Base-by-base conservation (phyloP, 306 rosid species). In the Lathyrus tuberosus region DNA sequence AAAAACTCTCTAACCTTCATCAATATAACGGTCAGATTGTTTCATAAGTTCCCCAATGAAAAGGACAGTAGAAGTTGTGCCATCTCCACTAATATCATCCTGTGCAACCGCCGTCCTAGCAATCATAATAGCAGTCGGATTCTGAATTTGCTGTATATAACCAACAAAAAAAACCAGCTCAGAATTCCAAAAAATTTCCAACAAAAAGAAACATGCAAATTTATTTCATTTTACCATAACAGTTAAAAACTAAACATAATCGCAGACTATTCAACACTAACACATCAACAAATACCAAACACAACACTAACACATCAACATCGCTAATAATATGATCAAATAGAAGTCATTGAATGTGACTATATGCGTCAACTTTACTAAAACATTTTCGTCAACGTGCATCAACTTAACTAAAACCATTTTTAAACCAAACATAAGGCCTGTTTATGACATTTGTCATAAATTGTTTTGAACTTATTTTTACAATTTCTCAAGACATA, bases 1-100 rank as follows among this genome's bases (percentile, higher is more conserved):
- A 65, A 16, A 76, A 67, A 63, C 17, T 57, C 15, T 70, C 78
- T 57, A 63, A 89, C 97, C 99, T 87, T 94, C 99, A 44, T 85
- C 99, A 8, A 94, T 91, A 64, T 69, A 88, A 13, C 97, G 94
- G 43, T 91, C 99, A 0, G 97, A 94, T 74, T 89, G 99, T 35
- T 91, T 94, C 99, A 94, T 90, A 54, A 94, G 97, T 78, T 94
- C 99, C 1, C 99, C 99, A 48, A 94, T 94, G 79, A 94, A 94
- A 46, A 94, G 64, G 52, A 94, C 99, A 26, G 97, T 94, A 6
- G 99, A 87, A 41, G 99, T 94, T 33, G 99, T 94, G 67, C 99
- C 99, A 64, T 94, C 99, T 33, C 99, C 97, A 33, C 95, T 94
- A 9, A 83, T 86, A 65, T 94, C 99, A 78, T 94, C 99, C 65